phyloP scores from a whole-genome alignment of 352 stramenopile species.

The Phytophthora cactorum region DNA sequence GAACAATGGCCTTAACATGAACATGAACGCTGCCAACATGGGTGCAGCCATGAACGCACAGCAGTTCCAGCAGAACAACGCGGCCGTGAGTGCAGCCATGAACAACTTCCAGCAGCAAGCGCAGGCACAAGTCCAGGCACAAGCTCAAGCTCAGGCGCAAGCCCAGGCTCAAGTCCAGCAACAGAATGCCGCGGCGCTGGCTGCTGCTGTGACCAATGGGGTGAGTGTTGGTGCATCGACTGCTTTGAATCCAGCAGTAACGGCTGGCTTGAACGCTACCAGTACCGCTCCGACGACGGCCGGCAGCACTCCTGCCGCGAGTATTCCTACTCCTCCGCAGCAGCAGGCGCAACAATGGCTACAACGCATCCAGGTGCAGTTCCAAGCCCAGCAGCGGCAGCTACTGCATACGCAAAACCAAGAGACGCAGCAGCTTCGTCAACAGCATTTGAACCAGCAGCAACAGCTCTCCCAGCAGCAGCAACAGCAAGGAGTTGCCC shows the following conservation, averaged over 20 bases:
- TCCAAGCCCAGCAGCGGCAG: conserved; percentile 79
- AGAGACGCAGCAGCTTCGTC: conserved; percentile 77
- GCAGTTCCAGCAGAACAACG: conserved; percentile 49
- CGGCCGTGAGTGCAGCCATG: conserved; percentile 48
- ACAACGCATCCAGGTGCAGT: conserved; percentile 84
- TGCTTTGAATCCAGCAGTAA: conserved; percentile 38
- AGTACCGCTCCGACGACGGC: conserved; percentile 34
- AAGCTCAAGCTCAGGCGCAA: conserved; percentile 35
- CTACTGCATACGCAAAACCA: conserved; percentile 78
- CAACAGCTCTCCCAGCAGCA: conserved; percentile 78
- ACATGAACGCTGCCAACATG: conserved; percentile 43
- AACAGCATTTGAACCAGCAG: conserved; percentile 79
- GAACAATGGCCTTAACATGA: conserved; percentile 46
- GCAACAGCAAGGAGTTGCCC: conserved; percentile 64
- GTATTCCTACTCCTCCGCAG: conserved; percentile 50
- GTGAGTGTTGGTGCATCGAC: conserved; percentile 25
- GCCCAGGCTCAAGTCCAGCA: conserved; percentile 28
- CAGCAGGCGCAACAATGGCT: conserved; percentile 83
- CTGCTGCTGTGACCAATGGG: conserved; percentile 24
- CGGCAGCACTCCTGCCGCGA: conserved; percentile 29
- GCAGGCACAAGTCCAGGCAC: conserved; percentile 40
- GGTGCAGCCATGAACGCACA: conserved; percentile 41
- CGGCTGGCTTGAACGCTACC: conserved; percentile 32
- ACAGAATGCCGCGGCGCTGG: conserved; percentile 29
- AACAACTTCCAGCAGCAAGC: conserved; percentile 67